Evolutionary conservation across 768 basidiomycete species (phyloP).

Genomic region (Chiua virens): DNA sequence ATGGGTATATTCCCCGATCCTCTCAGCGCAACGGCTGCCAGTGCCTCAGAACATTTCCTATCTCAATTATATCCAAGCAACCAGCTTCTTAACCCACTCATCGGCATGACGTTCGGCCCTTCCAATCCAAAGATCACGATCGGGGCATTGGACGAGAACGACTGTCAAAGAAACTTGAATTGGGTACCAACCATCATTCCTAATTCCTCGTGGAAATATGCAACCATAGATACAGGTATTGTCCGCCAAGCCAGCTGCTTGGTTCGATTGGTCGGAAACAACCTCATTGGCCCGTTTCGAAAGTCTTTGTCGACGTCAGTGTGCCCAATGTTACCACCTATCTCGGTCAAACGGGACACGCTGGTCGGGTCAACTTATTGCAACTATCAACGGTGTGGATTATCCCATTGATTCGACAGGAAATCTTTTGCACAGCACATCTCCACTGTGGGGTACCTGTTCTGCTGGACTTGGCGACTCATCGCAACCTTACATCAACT

Average conservation of each 20-base stretch:
- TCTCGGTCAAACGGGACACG: slow-evolving; percentile 6
- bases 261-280: neutral
- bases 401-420: slow-evolving; percentile 23
- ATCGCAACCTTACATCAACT: neutral
- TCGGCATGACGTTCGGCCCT: slow-evolving; percentile 24
- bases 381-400: slow-evolving; percentile 26
- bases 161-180: slow-evolving; percentile 21
- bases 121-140: slow-evolving; percentile 27
- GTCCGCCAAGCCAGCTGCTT: neutral
- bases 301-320: slow-evolving; percentile 5
- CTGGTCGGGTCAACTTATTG: slow-evolving; percentile 20
- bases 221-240: slow-evolving; percentile 10
- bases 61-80: slow-evolving; percentile 10
- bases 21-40: slow-evolving; percentile 17
- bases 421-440: slow-evolving; percentile 11
- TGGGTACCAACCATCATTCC: slow-evolving; percentile 21
- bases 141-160: slow-evolving; percentile 21
- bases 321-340: slow-evolving; percentile 6
- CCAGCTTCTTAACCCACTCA: slow-evolving; percentile 22
- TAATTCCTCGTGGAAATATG: slow-evolving; percentile 11
- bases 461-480: slow-evolving; percentile 4
- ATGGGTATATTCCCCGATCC: slow-evolving; percentile 23
- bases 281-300: neutral
- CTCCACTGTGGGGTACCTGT: slow-evolving; percentile 12
- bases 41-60: slow-evolving; percentile 16